Conservation (phyloP, 495 filamentous ascomycete genomes). For the Chaetomium tenue region DNA sequence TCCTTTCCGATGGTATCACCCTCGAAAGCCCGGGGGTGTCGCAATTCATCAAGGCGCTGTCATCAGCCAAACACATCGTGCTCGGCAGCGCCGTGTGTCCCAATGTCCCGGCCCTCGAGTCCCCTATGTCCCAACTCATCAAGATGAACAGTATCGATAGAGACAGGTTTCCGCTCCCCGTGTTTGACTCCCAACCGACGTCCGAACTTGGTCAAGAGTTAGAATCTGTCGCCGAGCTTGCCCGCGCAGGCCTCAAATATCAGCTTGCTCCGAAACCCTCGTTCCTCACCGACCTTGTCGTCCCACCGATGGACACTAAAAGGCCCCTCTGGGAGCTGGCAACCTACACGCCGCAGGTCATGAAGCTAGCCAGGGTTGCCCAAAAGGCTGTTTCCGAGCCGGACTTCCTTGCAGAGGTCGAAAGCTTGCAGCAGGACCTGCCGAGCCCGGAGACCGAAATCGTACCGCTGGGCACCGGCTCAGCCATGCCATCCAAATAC, state of each 20-base stretch:
- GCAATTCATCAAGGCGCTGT: constrained; percentile 64
- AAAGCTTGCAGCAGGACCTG: constrained; percentile 52
- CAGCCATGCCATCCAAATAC: constrained; percentile 83
- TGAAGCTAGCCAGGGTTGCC: constrained; percentile 51
- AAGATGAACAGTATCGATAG: constrained; percentile 68
- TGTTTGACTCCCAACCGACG: constrained; percentile 50
- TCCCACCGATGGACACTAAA: constrained; percentile 54
- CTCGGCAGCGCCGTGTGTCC: constrained; percentile 68
- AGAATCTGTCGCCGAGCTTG: constrained; percentile 26
- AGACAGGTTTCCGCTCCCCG: constrained; percentile 63
- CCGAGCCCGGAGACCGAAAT: constrained; percentile 75
- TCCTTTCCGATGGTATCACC: constrained; percentile 66
- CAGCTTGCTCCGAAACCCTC: constrained; percentile 64
- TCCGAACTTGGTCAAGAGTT: constrained; percentile 16
- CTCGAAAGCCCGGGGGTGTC: constrained; percentile 55
- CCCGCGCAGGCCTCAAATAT: constrained; percentile 46
- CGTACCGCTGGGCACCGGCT: constrained; percentile 85
- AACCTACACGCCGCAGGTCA: constrained; percentile 40
- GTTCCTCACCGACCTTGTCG: constrained; percentile 50
- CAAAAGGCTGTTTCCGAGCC: constrained; percentile 41
- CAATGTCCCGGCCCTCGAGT: constrained; percentile 67
- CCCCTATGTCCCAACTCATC: constrained; percentile 59
- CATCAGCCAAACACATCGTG: constrained; percentile 67
- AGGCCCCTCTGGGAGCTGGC: constrained; percentile 42
- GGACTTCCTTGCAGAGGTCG: constrained; percentile 40